phyloP scores from a whole-genome alignment of 805 yeast genomes.

The Saccharomycopsis javanensis region DNA sequence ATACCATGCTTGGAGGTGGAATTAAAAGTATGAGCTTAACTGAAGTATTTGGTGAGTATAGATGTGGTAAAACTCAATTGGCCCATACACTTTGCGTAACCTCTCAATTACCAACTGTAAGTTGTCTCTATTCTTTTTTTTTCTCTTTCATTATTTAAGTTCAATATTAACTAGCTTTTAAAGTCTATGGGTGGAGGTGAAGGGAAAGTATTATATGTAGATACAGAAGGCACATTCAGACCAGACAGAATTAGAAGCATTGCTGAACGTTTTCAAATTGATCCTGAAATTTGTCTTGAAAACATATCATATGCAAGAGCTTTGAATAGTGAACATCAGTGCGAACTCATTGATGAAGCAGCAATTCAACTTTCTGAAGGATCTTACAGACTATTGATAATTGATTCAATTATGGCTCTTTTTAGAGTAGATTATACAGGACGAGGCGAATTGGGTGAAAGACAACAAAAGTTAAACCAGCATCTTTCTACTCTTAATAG shows the following conservation, averaged over 20 bases:
- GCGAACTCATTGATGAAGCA: conserved; percentile 58
- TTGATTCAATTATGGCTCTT: conserved; percentile 72
- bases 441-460: conserved; percentile 65
- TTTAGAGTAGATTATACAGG: conserved; percentile 74
- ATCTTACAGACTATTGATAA: conserved; percentile 45
- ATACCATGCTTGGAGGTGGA: conserved; percentile 65
- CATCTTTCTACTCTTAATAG: conserved; percentile 44
- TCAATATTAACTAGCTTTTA: not conserved
- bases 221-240: conserved; percentile 75
- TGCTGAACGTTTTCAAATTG: conserved; percentile 59
- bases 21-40: conserved; percentile 68
- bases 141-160: not conserved
- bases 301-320: conserved; percentile 71
- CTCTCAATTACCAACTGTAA: conserved; percentile 53
- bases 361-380: conserved; percentile 62
- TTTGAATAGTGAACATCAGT: conserved; percentile 69
- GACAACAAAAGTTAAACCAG: conserved; percentile 62
- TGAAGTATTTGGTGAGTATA: conserved; percentile 71
- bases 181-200: conserved; percentile 66
- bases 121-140: conserved; percentile 1
- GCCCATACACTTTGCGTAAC: conserved; percentile 74
- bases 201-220: conserved; percentile 71
- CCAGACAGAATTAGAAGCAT: conserved; percentile 59
- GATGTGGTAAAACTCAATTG: conserved; percentile 77
- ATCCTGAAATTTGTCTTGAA: conserved; percentile 59